Percentiles rank a stretch among this genome's conserved stretches.
These are phyloP conservation scores for Fusarium hostae DNA, from an alignment of 2,329 filamentous ascomycete species.

Conservation along the genomic window DNA sequence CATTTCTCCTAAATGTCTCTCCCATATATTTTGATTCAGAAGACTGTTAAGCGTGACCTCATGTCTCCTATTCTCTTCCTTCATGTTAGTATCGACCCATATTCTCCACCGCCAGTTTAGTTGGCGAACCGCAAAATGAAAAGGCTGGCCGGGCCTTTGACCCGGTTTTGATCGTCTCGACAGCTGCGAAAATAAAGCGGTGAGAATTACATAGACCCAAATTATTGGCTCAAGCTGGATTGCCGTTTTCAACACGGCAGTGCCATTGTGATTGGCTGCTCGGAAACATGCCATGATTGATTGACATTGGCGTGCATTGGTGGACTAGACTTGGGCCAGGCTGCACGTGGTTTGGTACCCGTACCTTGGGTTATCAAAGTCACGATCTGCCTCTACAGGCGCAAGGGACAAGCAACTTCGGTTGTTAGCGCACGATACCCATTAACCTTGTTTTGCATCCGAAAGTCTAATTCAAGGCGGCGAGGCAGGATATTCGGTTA, in stretches of 20 bases:
- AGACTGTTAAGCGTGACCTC: background rate
- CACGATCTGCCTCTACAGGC: constrained; percentile 12
- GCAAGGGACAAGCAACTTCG: background rate
- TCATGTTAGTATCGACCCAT: constrained; percentile 28
- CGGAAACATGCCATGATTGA: constrained; percentile 15
- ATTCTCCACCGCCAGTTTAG: constrained; percentile 28
- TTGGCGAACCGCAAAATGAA: constrained; percentile 4
- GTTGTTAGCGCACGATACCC: constrained; percentile 5
- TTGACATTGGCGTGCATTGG: constrained; percentile 27
- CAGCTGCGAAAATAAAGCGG: constrained; percentile 16
- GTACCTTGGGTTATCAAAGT: constrained; percentile 1
- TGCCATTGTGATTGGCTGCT: constrained; percentile 33
- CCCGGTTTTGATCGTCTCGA: constrained; percentile 8
- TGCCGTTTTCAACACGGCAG: constrained; percentile 38
- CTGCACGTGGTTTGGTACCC: constrained; percentile 13
- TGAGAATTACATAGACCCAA: constrained; percentile 17
- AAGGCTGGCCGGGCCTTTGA: background rate
- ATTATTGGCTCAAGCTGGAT: constrained; percentile 14
- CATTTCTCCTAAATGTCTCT: background rate
- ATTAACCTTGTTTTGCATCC: background rate
- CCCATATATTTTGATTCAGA: background rate
- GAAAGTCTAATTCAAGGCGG: constrained; percentile 12
- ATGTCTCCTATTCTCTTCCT: background rate
- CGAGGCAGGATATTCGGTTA: background rate
- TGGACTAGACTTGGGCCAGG: background rate